Base-by-base conservation (phyloP, 2,329 filamentous ascomycete species). In the Scleromitrula shiraiana region DNA sequence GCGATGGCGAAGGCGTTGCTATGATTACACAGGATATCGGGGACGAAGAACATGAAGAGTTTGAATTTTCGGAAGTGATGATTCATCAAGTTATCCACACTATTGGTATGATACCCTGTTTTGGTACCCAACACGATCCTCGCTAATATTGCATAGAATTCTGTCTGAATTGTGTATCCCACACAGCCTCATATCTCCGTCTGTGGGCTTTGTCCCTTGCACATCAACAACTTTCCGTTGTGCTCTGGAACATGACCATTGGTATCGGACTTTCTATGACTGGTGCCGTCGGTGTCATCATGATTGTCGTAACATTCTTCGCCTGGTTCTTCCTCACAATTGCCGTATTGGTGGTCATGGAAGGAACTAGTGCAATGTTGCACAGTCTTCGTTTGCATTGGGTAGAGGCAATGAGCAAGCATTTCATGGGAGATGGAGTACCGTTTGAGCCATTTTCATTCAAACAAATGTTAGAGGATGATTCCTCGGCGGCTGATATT, bases 61-160 rank as follows among this genome's bases (percentile, higher is more conserved):
- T 98, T 66, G 93, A 98, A 60, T 98, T 98, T 66, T 80, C 85
- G 51, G 93, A 98, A 67, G 79, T 89, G 55, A 96, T 98, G 89
- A 98, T 98, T 64, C 93, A 98, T 70, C 93, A 98, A 68, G 81
- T 96, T 65, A 98, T 98, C 63, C 94, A 97, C 72, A 97, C 91
- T 15, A 97, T 97, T 62, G 89, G 87, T 91, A 81, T 69, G 83
- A 69, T 57, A 14, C 41, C n/a, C 19, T 19, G 15, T 20, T 15
- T 24, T n/a, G 19, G 19, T 23, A 15, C 24, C n/a, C 24, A 26
- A 29, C 19, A 23, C 19, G 14, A 10, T 38, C 38, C 20, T 41
- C 50, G 35, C 65, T 72, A 64, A 71, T 53, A 26, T 12, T 22
- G 7, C 46, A 5, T 57, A 89, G 88, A 98, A 76, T 98, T 98